phyloP scores from a whole-genome alignment of 805 yeast genomes.

The Wickerhamomyces bisporus region DNA sequence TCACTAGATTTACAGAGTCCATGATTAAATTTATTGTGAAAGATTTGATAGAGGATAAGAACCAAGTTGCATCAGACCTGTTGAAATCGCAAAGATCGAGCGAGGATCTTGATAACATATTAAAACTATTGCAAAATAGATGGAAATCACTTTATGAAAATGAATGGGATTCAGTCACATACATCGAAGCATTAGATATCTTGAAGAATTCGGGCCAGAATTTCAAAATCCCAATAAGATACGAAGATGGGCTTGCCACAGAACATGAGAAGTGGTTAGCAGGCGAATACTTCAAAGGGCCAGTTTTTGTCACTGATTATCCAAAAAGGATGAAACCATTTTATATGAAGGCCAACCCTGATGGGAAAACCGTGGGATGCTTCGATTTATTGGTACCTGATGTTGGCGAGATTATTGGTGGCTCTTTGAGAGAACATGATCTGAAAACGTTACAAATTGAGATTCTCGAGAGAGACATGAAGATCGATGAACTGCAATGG shows the following conservation, averaged over 20 bases:
- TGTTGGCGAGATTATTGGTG: slow-evolving; percentile 92
- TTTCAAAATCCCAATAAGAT: slow-evolving; percentile 42
- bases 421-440: slow-evolving; percentile 82
- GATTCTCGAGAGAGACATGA: slow-evolving; percentile 54
- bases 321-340: slow-evolving; percentile 80
- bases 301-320: slow-evolving; percentile 87
- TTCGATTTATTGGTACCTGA: slow-evolving; percentile 87
- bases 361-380: slow-evolving; percentile 69
- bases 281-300: slow-evolving; percentile 56
- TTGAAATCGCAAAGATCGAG: slow-evolving; percentile 32
- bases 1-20: slow-evolving; percentile 61
- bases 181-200: slow-evolving; percentile 66
- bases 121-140: slow-evolving; percentile 32
- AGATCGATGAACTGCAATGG: slow-evolving; percentile 60
- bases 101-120: slow-evolving; percentile 29
- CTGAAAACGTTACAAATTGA: slow-evolving; percentile 40
- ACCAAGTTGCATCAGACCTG: slow-evolving; percentile 20
- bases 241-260: slow-evolving; percentile 73
- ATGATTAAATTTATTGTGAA: slow-evolving; percentile 55
- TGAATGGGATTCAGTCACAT: slow-evolving; percentile 69
- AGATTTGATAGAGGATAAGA: slow-evolving; percentile 23
- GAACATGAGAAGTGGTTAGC: slow-evolving; percentile 94
- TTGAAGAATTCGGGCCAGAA: slow-evolving; percentile 28
- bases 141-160: slow-evolving; percentile 52
- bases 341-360: slow-evolving; percentile 68